phyloP scores from a whole-genome alignment of 495 filamentous ascomycete species.

The Aspergillus leporis region DNA sequence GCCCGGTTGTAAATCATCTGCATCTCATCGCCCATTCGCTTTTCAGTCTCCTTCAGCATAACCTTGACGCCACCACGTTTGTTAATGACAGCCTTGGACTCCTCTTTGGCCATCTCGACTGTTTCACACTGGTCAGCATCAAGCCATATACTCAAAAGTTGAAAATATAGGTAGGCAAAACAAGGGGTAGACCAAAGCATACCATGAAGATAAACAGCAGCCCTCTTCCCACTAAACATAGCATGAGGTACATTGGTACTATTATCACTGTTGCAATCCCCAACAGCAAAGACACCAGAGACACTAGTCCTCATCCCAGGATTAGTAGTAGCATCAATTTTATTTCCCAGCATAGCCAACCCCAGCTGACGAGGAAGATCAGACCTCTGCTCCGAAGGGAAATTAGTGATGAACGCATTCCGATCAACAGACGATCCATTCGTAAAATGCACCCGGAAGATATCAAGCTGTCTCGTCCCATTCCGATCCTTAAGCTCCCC shows the following conservation, averaged over 20 bases:
- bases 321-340: conserved; percentile 43
- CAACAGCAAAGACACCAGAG: conserved; percentile 54
- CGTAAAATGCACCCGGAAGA: conserved; percentile 55
- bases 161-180: neutral
- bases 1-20: conserved; percentile 27
- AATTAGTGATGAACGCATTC: conserved; percentile 52
- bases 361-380: conserved; percentile 37
- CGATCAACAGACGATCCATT: conserved; percentile 45
- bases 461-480: conserved; percentile 39
- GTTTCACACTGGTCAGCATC: conserved; percentile 10
- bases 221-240: conserved; percentile 57
- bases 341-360: conserved; percentile 41
- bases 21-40: conserved; percentile 35
- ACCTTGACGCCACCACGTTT: conserved; percentile 31
- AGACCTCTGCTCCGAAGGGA: conserved; percentile 47
- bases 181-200: conserved; percentile 18
- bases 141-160: neutral
- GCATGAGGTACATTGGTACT: conserved; percentile 62
- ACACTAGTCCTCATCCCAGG: conserved; percentile 46
- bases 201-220: conserved; percentile 58
- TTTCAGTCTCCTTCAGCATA: conserved; percentile 32
- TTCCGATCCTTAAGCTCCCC: conserved; percentile 36
- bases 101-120: conserved; percentile 41
- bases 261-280: conserved; percentile 57
- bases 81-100: conserved; percentile 32